Conservation (phyloP, 306 rosid genomes). For the Fagus crenata region DNA sequence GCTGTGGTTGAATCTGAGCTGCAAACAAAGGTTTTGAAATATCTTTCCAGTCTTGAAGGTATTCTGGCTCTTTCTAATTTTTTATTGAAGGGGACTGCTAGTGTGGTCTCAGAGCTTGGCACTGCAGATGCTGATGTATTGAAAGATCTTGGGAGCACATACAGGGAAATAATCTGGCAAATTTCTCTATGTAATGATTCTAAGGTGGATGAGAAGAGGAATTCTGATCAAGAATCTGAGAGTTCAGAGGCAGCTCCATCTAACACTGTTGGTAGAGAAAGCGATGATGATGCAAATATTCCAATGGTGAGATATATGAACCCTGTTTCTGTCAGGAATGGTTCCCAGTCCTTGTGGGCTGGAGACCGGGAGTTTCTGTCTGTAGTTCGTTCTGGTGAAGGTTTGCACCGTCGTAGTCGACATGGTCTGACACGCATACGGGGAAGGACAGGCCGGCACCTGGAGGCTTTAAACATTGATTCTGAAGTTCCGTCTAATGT, state of each 20-base stretch:
- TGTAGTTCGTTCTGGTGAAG: slow-evolving; percentile 84
- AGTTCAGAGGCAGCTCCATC: slow-evolving; percentile 63
- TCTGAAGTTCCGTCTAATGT: slow-evolving; percentile 65
- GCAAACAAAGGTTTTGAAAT: slow-evolving; percentile 68
- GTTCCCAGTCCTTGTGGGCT: slow-evolving; percentile 82
- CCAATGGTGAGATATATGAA: slow-evolving; percentile 83
- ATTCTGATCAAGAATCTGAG: slow-evolving; percentile 71
- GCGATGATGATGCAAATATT: slow-evolving; percentile 84
- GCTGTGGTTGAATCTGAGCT: slow-evolving; percentile 62
- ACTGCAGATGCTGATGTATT: slow-evolving; percentile 82
- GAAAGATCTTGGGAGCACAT: slow-evolving; percentile 82
- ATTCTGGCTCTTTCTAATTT: slow-evolving; percentile 71
- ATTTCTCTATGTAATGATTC: slow-evolving; percentile 75
- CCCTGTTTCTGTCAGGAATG: slow-evolving; percentile 74
- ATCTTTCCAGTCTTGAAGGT: slow-evolving; percentile 87
- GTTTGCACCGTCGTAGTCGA: slow-evolving; percentile 84
- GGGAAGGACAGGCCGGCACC: slow-evolving; percentile 81
- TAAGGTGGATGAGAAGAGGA: slow-evolving; percentile 74
- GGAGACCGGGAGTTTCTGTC: slow-evolving; percentile 94
- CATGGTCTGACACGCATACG: slow-evolving; percentile 80
- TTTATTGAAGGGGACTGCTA: slow-evolving; percentile 82
- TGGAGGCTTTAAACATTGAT: slow-evolving; percentile 75
- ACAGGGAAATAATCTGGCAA: slow-evolving; percentile 92
- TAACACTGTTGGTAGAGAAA: slow-evolving; percentile 75
- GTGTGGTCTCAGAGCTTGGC: slow-evolving; percentile 85